A percentile compares a stretch with the other conserved stretches of the same genome.
phyloP scores from a whole-genome alignment of 148 eudicot species.

The Chenopodium formosanum region DNA sequence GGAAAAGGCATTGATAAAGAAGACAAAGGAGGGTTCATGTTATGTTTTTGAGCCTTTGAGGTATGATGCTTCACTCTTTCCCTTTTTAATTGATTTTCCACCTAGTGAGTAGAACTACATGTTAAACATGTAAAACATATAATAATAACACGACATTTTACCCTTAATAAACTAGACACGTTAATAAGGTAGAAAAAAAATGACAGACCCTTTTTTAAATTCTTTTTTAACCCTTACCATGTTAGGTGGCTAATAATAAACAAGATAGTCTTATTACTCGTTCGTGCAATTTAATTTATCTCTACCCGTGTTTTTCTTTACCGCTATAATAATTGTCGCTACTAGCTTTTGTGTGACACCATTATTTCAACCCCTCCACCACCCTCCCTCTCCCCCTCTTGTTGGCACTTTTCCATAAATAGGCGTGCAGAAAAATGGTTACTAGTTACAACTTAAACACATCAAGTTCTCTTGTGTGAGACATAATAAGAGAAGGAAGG shows the following conservation, averaged over 20 bases:
- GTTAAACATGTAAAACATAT: too few species aligned
- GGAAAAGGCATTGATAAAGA: slow-evolving; percentile 28
- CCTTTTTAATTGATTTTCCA: neutral
- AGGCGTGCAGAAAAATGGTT: slow-evolving; percentile 24
- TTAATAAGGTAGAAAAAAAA: too few species aligned
- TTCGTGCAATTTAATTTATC: too few species aligned
- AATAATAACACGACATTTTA: too few species aligned
- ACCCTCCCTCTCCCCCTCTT: neutral
- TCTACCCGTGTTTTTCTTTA: too few species aligned
- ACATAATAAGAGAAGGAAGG: slow-evolving; percentile 8
- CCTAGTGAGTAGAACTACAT: too few species aligned
- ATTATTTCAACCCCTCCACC: slow-evolving; percentile 18
- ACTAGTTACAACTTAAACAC: slow-evolving; percentile 23
- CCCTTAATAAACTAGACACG: too few species aligned
- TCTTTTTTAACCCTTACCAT: too few species aligned
- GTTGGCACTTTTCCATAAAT: slow-evolving; percentile 18
- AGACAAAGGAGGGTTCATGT: slow-evolving; percentile 1
- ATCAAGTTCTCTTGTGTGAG: slow-evolving; percentile 16
- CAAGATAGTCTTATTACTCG: too few species aligned
- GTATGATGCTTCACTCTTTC: slow-evolving; percentile 6
- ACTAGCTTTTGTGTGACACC: neutral
- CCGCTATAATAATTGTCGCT: neutral
- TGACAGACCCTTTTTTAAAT: too few species aligned
- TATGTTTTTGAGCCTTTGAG: slow-evolving; percentile 16
- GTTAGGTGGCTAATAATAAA: too few species aligned